phyloP scores from a whole-genome alignment of 139 green algal genomes.

The Raphidocelis subcapitata region DNA sequence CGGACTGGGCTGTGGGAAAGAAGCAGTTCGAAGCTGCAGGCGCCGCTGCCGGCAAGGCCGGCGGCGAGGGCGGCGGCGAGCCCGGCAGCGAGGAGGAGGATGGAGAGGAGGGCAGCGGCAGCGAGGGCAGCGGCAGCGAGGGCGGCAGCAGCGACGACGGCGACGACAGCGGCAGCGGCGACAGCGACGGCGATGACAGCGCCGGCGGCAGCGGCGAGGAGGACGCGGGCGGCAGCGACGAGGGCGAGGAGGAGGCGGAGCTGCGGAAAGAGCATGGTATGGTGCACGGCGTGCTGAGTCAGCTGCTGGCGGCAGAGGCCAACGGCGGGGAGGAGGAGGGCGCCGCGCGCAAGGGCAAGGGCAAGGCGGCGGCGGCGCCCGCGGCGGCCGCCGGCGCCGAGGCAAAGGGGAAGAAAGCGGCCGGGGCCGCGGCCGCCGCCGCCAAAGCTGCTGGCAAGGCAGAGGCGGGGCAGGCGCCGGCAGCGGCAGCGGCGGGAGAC shows the following conservation, averaged over 20 bases:
- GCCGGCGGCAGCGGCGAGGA: conserved; percentile 12
- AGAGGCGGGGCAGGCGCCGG: conserved; percentile 26
- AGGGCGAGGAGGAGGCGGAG: conserved; percentile 3
- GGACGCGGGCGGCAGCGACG: conserved; percentile 14
- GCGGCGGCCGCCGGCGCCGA: no score
- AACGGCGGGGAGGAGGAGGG: conserved; percentile 1
- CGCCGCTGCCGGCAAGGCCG: neutral
- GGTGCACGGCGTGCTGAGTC: conserved; percentile 15
- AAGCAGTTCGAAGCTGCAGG: conserved; percentile 46
- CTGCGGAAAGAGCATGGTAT: conserved; percentile 15
- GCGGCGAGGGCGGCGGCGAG: neutral
- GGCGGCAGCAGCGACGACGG: neutral
- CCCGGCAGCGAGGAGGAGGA: conserved; percentile 7
- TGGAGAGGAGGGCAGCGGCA: conserved; percentile 1
- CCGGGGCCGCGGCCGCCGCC: neutral
- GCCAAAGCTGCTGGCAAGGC: conserved; percentile 1
- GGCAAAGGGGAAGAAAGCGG: neutral
- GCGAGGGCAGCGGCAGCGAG: neutral
- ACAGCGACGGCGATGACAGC: neutral
- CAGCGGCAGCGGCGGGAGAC: neutral
- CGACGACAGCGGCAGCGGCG: neutral
- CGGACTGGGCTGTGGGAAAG: conserved; percentile 93
- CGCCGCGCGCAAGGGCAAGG: conserved; percentile 10
- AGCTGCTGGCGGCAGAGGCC: conserved; percentile 8
- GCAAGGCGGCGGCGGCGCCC: conserved; percentile 12